Evolutionary conservation across 2,329 filamentous ascomycete genomes (phyloP).

Genomic region (Apiospora saccharicola): DNA sequence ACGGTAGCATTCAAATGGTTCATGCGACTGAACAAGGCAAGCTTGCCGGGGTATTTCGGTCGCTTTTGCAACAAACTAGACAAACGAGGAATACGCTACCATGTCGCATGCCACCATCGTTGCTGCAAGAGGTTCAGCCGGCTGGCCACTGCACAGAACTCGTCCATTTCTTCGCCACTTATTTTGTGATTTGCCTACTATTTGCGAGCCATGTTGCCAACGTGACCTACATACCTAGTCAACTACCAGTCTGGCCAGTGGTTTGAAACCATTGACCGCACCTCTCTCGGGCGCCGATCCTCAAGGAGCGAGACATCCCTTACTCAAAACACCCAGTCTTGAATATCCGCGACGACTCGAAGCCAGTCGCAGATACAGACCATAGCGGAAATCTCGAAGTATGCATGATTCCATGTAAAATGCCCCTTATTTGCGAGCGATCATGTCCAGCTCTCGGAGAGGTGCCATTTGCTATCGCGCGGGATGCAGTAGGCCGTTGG

Average conservation of each 20-base stretch:
- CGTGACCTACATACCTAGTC: background rate
- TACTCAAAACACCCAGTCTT: background rate
- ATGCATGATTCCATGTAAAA: too few relatives aligned
- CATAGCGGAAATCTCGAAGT: too few relatives aligned
- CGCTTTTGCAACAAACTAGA: background rate
- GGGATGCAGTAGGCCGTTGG: too few relatives aligned
- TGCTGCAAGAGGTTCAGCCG: background rate
- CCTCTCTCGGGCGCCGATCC: too few relatives aligned
- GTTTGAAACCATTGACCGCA: background rate
- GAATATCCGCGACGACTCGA: background rate
- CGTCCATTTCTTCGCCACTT: background rate
- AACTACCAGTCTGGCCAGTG: background rate
- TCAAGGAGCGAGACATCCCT: background rate
- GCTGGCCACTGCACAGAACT: background rate
- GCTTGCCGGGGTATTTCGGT: background rate
- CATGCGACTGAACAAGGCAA: background rate
- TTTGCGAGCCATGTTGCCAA: background rate
- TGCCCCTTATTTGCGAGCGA: too few relatives aligned
- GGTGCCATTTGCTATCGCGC: too few relatives aligned
- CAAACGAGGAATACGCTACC: background rate
- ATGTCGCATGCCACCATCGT: background rate
- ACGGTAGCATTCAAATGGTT: background rate
- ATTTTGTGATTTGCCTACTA: background rate
- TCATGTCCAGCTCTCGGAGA: too few relatives aligned
- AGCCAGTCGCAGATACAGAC: background rate